A percentile compares a stretch with the other conserved stretches of the same genome.
Evolutionary conservation across 345 rosid species (phyloP).

Genomic region (Angophora floribunda): DNA sequence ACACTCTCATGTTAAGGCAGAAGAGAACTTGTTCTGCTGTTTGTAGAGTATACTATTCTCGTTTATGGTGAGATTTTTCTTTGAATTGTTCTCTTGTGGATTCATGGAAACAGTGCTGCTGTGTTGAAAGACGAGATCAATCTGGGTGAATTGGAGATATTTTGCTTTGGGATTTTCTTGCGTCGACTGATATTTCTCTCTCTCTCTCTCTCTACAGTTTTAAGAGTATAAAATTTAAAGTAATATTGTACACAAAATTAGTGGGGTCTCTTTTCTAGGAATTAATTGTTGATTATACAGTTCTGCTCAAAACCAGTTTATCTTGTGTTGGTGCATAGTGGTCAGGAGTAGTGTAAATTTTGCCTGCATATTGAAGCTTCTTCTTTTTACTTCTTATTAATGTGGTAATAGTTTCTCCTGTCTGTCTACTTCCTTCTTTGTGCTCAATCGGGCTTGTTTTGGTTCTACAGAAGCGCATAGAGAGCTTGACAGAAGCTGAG

Average conservation of each 20-base stretch:
- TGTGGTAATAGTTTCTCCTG: neutral
- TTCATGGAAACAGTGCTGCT: neutral
- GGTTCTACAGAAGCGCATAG: constrained; percentile 66
- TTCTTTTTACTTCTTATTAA: neutral
- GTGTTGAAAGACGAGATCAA: neutral
- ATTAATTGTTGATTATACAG: neutral
- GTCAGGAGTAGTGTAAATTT: neutral
- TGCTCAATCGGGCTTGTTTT: neutral
- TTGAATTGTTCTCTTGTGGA: neutral
- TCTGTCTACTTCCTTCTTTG: neutral
- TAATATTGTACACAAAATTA: neutral
- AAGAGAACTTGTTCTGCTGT: neutral
- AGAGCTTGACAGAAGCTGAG: constrained; percentile 86
- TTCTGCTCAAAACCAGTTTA: neutral
- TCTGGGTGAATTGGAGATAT: neutral
- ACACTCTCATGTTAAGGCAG: neutral
- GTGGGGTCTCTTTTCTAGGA: neutral
- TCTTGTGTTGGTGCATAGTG: neutral
- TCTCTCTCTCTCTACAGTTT: neutral
- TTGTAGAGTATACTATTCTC: neutral
- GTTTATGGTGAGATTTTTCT: neutral
- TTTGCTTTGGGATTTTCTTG: neutral
- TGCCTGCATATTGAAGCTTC: neutral
- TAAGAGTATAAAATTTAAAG: neutral
- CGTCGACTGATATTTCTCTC: neutral